These are phyloP conservation scores for Solanum lycopersicoides DNA, from an alignment of 257 asterid species.

Conservation along the genomic window DNA sequence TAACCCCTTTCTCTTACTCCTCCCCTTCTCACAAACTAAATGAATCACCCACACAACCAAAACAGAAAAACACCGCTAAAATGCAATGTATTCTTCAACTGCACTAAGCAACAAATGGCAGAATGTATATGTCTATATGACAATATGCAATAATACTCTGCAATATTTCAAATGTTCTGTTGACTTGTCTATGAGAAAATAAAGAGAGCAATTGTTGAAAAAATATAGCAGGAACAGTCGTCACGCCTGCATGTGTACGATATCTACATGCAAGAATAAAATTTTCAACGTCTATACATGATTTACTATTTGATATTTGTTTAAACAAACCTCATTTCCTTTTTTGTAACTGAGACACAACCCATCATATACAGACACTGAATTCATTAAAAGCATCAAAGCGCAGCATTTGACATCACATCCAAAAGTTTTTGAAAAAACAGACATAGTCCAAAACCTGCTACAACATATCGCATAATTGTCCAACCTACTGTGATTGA, in stretches of 20 bases:
- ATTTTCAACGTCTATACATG: not conserved
- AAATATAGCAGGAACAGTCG: not conserved
- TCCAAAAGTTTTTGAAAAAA: not conserved
- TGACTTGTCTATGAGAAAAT: not conserved
- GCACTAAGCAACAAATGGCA: not conserved
- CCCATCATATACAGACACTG: not conserved
- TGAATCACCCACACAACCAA: not conserved
- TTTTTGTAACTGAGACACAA: not conserved
- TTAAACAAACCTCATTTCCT: not conserved
- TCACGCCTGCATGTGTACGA: not conserved
- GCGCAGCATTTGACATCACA: not conserved
- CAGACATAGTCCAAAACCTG: not conserved
- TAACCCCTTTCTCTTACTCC: not conserved
- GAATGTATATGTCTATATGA: not conserved
- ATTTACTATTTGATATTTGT: not conserved
- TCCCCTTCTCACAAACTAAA: not conserved
- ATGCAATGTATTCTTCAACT: not conserved
- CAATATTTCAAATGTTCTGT: not conserved
- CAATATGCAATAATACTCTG: not conserved
- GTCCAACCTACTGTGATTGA: not conserved
- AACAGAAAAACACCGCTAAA: not conserved
- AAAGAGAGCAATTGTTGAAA: not conserved
- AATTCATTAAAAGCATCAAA: not conserved
- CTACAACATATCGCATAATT: not conserved
- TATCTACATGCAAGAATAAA: not conserved